phyloP scores from a whole-genome alignment of 352 stramenopile genomes.

The Blastocystis sp. region DNA sequence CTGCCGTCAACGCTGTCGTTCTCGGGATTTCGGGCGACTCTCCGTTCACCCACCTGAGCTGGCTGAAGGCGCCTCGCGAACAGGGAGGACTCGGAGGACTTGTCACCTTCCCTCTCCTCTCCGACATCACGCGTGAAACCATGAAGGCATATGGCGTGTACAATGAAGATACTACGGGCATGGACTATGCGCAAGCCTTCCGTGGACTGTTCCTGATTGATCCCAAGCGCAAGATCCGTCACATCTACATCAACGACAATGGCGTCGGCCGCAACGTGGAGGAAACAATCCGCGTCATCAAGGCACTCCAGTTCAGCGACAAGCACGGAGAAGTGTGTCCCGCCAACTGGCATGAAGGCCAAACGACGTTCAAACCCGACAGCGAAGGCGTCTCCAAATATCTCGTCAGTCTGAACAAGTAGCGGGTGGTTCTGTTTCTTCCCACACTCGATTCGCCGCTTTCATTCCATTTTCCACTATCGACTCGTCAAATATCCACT shows the following conservation, averaged over 20 bases:
- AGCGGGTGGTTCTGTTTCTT: too few species aligned
- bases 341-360: conserved; percentile 65
- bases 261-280: conserved; percentile 75
- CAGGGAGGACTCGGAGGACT: conserved; percentile 74
- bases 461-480: too few species aligned
- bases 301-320: conserved; percentile 78
- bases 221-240: conserved; percentile 67
- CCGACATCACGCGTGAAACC: conserved; percentile 73
- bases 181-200: background rate
- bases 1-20: conserved; percentile 68
- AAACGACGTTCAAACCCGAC: too few species aligned
- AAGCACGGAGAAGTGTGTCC: conserved; percentile 76
- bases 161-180: conserved; percentile 63
- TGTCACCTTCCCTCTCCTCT: conserved; percentile 73
- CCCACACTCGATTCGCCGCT: too few species aligned
- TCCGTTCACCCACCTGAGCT: conserved; percentile 74
- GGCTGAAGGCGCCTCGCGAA: conserved; percentile 74
- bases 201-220: conserved; percentile 77
- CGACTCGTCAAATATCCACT: too few species aligned
- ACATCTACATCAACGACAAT: conserved; percentile 75
- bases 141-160: conserved; percentile 71
- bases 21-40: conserved; percentile 71
- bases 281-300: conserved; percentile 74
- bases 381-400: conserved; percentile 46
- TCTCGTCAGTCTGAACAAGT: conserved; percentile 44